Conservation (phyloP, 768 basidiomycete species). For the Jaapia argillacea region DNA sequence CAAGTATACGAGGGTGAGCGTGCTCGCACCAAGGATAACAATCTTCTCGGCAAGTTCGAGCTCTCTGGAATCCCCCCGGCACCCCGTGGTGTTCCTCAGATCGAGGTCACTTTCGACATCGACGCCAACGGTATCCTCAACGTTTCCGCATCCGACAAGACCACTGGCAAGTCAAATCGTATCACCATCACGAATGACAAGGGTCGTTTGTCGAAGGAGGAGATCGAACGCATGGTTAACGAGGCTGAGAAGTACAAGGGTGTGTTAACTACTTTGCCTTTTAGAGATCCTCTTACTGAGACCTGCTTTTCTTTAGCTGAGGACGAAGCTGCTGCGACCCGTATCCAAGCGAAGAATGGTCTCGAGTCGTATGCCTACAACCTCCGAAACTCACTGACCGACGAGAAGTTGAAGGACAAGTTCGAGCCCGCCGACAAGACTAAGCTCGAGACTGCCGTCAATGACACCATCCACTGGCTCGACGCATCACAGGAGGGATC, state of each 20-base stretch:
- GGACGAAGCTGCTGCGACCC: conserved; percentile 78
- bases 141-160: conserved; percentile 93
- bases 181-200: conserved; percentile 96
- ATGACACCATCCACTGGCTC: conserved; percentile 80
- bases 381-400: conserved; percentile 79
- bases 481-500: conserved; percentile 82
- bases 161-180: conserved; percentile 90
- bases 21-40: conserved; percentile 98
- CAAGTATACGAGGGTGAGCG: conserved; percentile 98
- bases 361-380: conserved; percentile 95
- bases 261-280: conserved; percentile 20
- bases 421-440: conserved; percentile 80
- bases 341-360: conserved; percentile 81
- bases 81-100: conserved; percentile 94
- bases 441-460: conserved; percentile 72
- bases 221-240: conserved; percentile 94
- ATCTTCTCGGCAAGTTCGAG: conserved; percentile 96
- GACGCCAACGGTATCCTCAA: conserved; percentile 96
- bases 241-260: conserved; percentile 93
- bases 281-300: conserved; percentile 2
- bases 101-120: conserved; percentile 97
- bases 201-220: conserved; percentile 93
- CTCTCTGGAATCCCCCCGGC: conserved; percentile 94
- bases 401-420: conserved; percentile 82
- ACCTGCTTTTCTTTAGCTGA: conserved; percentile 39